Evolutionary conservation across 164 flowering plant species (phyloP).

Genomic region (Berberis thunbergii): DNA sequence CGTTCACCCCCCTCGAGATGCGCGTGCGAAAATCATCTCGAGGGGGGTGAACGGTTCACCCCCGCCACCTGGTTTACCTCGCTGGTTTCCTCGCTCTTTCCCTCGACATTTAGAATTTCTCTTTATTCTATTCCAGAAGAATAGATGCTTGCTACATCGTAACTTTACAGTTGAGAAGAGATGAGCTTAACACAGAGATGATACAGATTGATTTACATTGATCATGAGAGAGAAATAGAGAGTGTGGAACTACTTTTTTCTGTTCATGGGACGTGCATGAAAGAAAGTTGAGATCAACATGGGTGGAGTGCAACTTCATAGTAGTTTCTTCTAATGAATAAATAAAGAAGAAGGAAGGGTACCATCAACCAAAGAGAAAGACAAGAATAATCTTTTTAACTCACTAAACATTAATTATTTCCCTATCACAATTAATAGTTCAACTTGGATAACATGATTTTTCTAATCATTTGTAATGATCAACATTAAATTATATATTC

Average conservation of each 20-base stretch:
- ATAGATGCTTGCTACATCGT: not conserved
- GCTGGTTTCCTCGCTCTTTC: too few species aligned
- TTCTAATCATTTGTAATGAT: not conserved
- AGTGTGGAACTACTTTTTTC: constrained; percentile 27
- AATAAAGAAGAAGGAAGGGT: constrained; percentile 13
- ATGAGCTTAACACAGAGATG: not conserved
- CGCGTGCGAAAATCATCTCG: too few species aligned
- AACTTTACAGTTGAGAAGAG: not conserved
- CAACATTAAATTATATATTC: not conserved
- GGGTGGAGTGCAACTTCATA: constrained; percentile 30
- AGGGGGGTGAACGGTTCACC: too few species aligned
- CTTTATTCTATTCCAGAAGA: constrained; percentile 27
- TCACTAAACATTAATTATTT: too few species aligned
- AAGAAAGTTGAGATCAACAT: constrained; percentile 18
- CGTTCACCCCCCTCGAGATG: too few species aligned
- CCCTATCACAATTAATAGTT: too few species aligned
- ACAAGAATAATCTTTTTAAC: constrained; percentile 29
- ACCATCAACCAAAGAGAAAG: constrained; percentile 16
- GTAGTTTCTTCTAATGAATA: constrained; percentile 54
- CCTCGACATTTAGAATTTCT: too few species aligned
- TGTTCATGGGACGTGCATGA: constrained; percentile 39
- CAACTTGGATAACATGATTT: too few species aligned
- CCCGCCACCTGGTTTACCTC: too few species aligned
- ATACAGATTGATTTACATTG: not conserved
- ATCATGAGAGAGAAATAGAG: constrained; percentile 26